phyloP scores from a whole-genome alignment of 2,329 filamentous ascomycete species.

The Stachybotrys chlorohalonatus region DNA sequence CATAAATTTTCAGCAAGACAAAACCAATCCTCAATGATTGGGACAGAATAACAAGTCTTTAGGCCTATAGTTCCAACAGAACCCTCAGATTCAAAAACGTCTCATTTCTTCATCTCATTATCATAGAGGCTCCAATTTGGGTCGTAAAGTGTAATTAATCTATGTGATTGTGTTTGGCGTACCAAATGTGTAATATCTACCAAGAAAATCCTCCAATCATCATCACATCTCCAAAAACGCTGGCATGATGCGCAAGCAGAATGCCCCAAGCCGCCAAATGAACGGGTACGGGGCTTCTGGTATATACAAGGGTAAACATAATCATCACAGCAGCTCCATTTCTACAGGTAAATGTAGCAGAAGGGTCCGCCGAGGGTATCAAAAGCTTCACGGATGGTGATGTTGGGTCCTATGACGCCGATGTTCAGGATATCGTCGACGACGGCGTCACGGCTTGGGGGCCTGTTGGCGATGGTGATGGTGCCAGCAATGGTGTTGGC shows the following conservation, averaged over 20 bases:
- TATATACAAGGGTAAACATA: background rate
- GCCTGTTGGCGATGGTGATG: background rate
- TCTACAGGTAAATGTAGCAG: conserved; percentile 16
- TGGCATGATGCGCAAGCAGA: background rate
- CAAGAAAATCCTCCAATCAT: background rate
- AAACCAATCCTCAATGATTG: no score
- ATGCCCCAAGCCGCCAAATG: background rate
- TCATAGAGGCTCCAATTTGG: no score
- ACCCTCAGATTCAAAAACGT: no score
- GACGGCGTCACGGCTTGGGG: background rate
- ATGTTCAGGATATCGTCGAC: conserved; percentile 9
- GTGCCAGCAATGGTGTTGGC: background rate
- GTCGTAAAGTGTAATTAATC: no score
- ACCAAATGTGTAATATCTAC: background rate
- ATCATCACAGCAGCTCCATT: background rate
- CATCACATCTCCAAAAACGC: background rate
- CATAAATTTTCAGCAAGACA: no score
- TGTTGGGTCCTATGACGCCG: conserved; percentile 7
- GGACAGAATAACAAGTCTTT: no score
- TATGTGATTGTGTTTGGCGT: no score
- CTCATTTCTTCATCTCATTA: no score
- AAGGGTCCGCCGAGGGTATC: conserved; percentile 15
- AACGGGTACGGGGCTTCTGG: background rate
- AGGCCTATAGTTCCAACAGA: no score
- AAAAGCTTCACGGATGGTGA: conserved; percentile 11